phyloP scores from a whole-genome alignment of 768 basidiomycete genomes.

The Kockovaella imperatae region DNA sequence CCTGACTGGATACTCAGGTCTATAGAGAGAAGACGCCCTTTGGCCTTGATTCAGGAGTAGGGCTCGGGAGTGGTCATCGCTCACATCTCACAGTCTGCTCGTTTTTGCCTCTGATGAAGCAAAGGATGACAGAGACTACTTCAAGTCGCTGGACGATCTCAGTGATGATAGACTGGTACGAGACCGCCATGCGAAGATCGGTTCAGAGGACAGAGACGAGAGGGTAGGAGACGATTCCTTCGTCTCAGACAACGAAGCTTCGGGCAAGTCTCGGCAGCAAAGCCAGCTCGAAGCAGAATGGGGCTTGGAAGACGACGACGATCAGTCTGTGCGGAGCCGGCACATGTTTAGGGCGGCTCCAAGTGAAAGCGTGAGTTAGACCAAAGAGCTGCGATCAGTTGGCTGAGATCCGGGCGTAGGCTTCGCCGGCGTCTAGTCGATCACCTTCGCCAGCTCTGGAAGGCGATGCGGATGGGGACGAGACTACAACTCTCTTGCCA shows the following conservation, averaged over 20 bases:
- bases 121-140: constrained; percentile 26
- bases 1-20: constrained; percentile 79
- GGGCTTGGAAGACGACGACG: not conserved
- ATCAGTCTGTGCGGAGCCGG: not conserved
- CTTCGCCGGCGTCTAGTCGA: too few species aligned
- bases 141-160: constrained; percentile 29
- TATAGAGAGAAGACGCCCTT: constrained; percentile 53
- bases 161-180: constrained; percentile 22
- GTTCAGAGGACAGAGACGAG: constrained; percentile 9
- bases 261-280: not conserved
- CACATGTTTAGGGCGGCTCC: not conserved
- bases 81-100: constrained; percentile 17
- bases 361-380: not conserved
- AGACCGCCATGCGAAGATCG: constrained; percentile 12
- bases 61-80: not conserved
- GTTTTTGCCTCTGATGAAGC: constrained; percentile 34
- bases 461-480: constrained; percentile 47
- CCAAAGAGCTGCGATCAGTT: too few species aligned
- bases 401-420: too few species aligned
- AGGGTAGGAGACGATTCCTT: not conserved
- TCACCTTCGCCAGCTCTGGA: too few species aligned
- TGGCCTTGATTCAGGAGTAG: constrained; percentile 65
- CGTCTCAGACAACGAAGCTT: too few species aligned
- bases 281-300: not conserved
- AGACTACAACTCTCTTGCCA: too few species aligned